Conservation (phyloP, 495 filamentous ascomycete species). For the Talaromyces stipitatus region DNA sequence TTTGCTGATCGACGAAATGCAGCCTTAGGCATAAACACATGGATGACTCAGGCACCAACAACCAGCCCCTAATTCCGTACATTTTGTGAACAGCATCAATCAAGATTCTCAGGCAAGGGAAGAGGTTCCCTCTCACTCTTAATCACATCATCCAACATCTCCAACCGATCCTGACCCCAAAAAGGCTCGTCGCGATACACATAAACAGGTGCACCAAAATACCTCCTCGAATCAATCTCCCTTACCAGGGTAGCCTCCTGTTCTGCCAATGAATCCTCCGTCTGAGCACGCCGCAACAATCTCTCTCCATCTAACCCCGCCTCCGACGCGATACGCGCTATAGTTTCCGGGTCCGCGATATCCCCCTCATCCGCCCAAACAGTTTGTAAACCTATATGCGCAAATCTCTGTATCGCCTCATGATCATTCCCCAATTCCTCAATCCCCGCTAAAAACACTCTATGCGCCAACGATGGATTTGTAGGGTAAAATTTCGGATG, state of each 20-base stretch:
- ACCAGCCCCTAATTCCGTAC: background rate
- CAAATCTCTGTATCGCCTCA: background rate
- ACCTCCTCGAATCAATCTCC: background rate
- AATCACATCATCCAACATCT: background rate
- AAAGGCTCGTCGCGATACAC: background rate
- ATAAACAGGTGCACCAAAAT: background rate
- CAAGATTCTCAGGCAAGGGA: background rate
- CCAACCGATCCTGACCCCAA: background rate
- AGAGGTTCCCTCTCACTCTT: background rate
- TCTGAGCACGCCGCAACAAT: background rate
- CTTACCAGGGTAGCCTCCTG: background rate
- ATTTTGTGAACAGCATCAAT: too few species aligned
- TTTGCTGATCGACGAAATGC: too few species aligned
- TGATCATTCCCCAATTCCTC: background rate
- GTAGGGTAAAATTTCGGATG: background rate
- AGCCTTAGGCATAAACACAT: background rate
- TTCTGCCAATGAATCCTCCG: background rate
- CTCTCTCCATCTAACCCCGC: background rate
- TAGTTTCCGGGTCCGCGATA: background rate
- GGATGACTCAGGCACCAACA: background rate
- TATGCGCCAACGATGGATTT: background rate
- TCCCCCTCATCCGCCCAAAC: background rate
- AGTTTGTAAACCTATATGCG: background rate
- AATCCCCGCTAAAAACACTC: background rate
- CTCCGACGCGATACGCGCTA: background rate